phyloP scores from a whole-genome alignment of 2,329 filamentous ascomycete species.

The Juglanconis juglandina region DNA sequence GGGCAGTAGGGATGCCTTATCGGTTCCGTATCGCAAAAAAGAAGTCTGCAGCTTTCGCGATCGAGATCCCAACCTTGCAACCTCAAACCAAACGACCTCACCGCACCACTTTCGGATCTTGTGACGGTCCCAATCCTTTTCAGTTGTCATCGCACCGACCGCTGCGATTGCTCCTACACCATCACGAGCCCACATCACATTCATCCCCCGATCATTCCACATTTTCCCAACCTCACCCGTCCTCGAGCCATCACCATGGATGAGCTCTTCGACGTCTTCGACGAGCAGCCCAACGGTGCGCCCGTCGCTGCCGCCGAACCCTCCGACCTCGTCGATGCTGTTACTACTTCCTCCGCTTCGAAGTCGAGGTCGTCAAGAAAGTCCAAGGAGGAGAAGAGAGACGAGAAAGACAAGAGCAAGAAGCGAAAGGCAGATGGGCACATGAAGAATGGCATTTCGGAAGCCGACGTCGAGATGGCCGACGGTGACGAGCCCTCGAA shows the following conservation, averaged over 20 bases:
- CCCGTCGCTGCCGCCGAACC: conserved; percentile 47
- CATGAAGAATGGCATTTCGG: conserved; percentile 54
- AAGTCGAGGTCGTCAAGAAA: conserved; percentile 28
- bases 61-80: conserved; percentile 1
- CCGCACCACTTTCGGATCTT: neutral
- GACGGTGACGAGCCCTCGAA: conserved; percentile 41
- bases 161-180: neutral
- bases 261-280: conserved; percentile 80
- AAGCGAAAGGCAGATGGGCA: conserved; percentile 83
- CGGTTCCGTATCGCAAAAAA: conserved; percentile 12
- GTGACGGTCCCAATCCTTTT: neutral
- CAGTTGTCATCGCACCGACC: neutral
- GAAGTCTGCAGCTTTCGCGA: neutral
- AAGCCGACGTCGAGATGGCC: conserved; percentile 40
- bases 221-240: neutral
- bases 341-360: neutral
- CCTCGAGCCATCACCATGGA: conserved; percentile 50
- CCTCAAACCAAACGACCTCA: neutral
- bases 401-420: conserved; percentile 64
- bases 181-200: neutral
- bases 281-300: conserved; percentile 55
- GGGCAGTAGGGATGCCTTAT: neutral
- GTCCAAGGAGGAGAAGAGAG: conserved; percentile 37
- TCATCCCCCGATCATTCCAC: neutral
- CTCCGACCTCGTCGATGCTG: conserved; percentile 28